Percentiles rank a stretch among this genome's conserved stretches.
These are phyloP conservation scores for Cutaneotrichosporon mucoides DNA, from an alignment of 1,284 basidiomycete species.

Conservation along the genomic window DNA sequence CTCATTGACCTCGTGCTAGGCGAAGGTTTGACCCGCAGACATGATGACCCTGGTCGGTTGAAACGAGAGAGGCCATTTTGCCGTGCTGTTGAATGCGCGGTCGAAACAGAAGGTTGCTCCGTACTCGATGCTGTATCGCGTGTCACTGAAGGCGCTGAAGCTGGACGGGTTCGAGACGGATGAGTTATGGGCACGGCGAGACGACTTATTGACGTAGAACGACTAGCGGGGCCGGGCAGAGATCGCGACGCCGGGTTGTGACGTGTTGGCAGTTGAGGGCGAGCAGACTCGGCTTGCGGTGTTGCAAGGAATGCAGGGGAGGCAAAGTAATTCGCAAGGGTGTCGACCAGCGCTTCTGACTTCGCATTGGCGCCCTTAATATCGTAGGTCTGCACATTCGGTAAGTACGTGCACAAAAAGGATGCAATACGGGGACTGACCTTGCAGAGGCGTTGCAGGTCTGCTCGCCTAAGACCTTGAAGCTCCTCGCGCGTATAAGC, in stretches of 20 bases:
- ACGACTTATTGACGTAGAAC: too few species aligned
- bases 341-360: constrained; percentile 31
- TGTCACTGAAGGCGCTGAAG: too few species aligned
- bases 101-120: too few species aligned
- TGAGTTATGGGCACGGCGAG: too few species aligned
- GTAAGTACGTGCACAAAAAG: not conserved
- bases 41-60: too few species aligned
- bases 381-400: constrained; percentile 31
- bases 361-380: constrained; percentile 44
- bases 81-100: too few species aligned
- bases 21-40: too few species aligned
- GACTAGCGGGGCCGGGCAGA: not conserved
- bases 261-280: not conserved
- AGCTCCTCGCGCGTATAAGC: constrained; percentile 40
- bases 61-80: too few species aligned
- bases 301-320: constrained; percentile 24
- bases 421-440: constrained; percentile 16
- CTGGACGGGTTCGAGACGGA: too few species aligned
- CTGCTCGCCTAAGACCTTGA: constrained; percentile 33
- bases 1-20: too few species aligned
- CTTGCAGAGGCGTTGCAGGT: constrained; percentile 43
- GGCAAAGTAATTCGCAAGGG: constrained; percentile 29
- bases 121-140: too few species aligned
- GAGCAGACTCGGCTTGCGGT: not conserved
- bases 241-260: not conserved